A percentile compares a stretch with the other conserved stretches of the same genome.
Conservation (phyloP, 2,329 filamentous ascomycete genomes). For the Trichoderma hamatum region DNA sequence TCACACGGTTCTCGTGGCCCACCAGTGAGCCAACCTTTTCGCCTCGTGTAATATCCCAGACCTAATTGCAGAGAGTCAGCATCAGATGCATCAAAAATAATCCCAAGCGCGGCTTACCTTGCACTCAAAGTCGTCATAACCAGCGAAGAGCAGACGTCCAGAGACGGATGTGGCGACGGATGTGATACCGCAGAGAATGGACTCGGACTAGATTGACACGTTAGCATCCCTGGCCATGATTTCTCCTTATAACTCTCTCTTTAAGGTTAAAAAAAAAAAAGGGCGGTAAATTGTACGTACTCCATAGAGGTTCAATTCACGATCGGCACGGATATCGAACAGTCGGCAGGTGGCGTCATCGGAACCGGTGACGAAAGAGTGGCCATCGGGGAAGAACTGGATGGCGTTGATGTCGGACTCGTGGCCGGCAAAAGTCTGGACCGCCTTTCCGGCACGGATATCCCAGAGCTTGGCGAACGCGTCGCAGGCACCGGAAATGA, state of each 20-base stretch:
- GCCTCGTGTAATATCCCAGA: slow-evolving; percentile 95
- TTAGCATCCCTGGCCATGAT: slow-evolving; percentile 28
- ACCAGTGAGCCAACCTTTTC: slow-evolving; percentile 97
- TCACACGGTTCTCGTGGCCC: slow-evolving; percentile 98
- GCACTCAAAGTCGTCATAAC: slow-evolving; percentile 99
- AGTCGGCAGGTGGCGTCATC: slow-evolving; percentile 96
- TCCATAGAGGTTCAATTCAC: slow-evolving; percentile 71
- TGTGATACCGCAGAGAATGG: slow-evolving; percentile 96
- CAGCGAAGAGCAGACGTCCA: slow-evolving; percentile 90
- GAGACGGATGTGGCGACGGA: slow-evolving; percentile 98
- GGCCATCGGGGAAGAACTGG: slow-evolving; percentile 98
- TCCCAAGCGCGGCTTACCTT: slow-evolving; percentile 66
- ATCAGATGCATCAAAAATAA: background rate
- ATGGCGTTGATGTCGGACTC: slow-evolving; percentile 99
- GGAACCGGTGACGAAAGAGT: slow-evolving; percentile 96
- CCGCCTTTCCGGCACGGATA: slow-evolving; percentile 95
- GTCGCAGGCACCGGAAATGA: slow-evolving; percentile 98
- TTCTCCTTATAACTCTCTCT: background rate
- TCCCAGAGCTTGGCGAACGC: slow-evolving; percentile 99
- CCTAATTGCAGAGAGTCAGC: slow-evolving; percentile 56
- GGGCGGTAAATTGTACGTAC: slow-evolving; percentile 48
- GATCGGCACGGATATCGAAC: slow-evolving; percentile 96
- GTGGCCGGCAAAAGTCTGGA: slow-evolving; percentile 97
- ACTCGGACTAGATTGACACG: slow-evolving; percentile 71
- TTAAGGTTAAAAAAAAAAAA: background rate